Evolutionary conservation across 2,329 filamentous ascomycete genomes (phyloP).

Genomic region (Didymella pinodella): DNA sequence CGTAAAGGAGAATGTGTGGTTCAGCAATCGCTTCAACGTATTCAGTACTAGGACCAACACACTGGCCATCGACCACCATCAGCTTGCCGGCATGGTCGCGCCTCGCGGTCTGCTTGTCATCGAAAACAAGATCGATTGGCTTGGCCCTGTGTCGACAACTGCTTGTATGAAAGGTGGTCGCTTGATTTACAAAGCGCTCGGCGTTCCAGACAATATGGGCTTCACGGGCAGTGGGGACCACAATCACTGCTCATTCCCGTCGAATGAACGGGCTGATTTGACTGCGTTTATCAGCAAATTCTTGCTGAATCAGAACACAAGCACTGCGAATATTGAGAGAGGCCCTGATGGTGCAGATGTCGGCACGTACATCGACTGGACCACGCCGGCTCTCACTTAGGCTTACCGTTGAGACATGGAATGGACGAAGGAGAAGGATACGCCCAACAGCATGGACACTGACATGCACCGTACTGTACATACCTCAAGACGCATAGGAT

Average conservation of each 20-base stretch:
- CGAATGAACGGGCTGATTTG: conserved; percentile 61
- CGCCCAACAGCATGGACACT: not conserved
- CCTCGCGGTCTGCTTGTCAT: conserved; percentile 64
- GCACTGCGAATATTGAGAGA: conserved; percentile 47
- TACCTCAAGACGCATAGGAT: not conserved
- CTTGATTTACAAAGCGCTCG: conserved; percentile 63
- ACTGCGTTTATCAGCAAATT: conserved; percentile 65
- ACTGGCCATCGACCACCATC: conserved; percentile 66
- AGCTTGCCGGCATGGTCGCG: conserved; percentile 64
- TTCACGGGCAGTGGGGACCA: conserved; percentile 65
- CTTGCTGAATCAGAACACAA: conserved; percentile 41
- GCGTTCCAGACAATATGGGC: conserved; percentile 64
- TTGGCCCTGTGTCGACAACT: conserved; percentile 64
- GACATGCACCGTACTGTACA: not conserved
- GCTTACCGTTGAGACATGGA: not conserved
- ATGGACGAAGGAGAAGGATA: not conserved
- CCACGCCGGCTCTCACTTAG: conserved; percentile 45
- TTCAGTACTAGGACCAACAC: conserved; percentile 58
- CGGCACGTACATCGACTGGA: conserved; percentile 50
- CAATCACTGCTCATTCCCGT: conserved; percentile 65
- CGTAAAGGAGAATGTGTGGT: conserved; percentile 69
- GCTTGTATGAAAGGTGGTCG: conserved; percentile 65
- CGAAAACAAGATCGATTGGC: conserved; percentile 68
- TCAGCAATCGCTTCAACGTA: conserved; percentile 63
- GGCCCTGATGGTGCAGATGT: conserved; percentile 42